These are phyloP conservation scores for Sporothrix curviconia DNA, from an alignment of 2,329 filamentous ascomycete genomes.

Conservation along the genomic window DNA sequence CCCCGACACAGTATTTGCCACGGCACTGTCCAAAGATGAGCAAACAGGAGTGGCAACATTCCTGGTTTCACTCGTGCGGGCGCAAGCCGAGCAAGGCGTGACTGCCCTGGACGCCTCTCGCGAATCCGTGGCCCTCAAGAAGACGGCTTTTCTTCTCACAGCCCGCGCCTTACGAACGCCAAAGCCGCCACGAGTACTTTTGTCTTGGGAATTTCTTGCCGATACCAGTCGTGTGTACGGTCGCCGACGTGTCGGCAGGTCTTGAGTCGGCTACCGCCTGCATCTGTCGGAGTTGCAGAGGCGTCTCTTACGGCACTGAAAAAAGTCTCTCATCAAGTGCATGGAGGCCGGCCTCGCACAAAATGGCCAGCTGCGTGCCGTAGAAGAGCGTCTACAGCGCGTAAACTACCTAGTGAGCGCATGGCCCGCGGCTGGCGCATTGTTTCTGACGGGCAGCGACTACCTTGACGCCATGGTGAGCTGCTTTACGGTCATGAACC, in stretches of 20 bases:
- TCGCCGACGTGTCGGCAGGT: constrained; percentile 52
- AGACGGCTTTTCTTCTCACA: constrained; percentile 57
- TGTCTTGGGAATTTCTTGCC: constrained; percentile 63
- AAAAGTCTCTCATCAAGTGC: constrained; percentile 51
- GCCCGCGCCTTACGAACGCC: constrained; percentile 38
- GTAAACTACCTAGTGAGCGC: constrained; percentile 59
- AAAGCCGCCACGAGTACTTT: constrained; percentile 36
- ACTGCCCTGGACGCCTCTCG: constrained; percentile 31
- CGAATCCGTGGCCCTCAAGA: constrained; percentile 47
- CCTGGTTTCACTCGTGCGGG: constrained; percentile 58
- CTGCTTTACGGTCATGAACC: constrained; percentile 59
- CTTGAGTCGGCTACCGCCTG: no score
- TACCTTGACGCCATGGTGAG: constrained; percentile 70
- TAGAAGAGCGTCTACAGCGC: constrained; percentile 48
- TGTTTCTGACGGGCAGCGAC: constrained; percentile 79
- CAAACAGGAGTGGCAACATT: constrained; percentile 44
- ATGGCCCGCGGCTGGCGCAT: constrained; percentile 49
- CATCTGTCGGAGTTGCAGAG: constrained; percentile 46
- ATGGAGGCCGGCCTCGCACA: constrained; percentile 56
- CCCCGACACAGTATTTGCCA: constrained; percentile 47
- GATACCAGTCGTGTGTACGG: constrained; percentile 61
- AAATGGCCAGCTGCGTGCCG: constrained; percentile 39
- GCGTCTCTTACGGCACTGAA: constrained; percentile 54
- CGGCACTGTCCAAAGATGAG: constrained; percentile 42
- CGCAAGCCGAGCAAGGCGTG: constrained; percentile 39